phyloP scores from a whole-genome alignment of 345 rosid genomes.

The Salix arbutifolia region DNA sequence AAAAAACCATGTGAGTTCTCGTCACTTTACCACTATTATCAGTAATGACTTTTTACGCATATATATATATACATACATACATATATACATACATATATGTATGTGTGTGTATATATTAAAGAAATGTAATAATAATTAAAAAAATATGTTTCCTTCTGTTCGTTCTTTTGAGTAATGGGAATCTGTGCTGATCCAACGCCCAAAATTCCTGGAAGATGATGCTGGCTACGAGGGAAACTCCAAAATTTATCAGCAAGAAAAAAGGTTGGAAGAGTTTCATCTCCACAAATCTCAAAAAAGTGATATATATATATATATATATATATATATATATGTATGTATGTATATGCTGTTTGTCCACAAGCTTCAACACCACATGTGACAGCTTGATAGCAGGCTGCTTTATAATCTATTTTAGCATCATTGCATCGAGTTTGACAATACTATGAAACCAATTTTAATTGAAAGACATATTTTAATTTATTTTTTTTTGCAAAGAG shows the following conservation, averaged over 20 bases:
- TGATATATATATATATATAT: background rate
- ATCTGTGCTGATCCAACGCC: conserved; percentile 23
- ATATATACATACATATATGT: fast-evolving
- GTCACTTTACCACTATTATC: too few species aligned
- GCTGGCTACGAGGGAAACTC: background rate
- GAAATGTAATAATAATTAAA: too few species aligned
- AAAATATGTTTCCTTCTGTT: background rate
- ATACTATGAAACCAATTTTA: background rate
- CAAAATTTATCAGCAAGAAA: background rate
- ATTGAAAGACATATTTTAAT: background rate
- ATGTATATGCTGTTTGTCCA: conserved; percentile 6
- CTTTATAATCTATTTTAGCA: background rate
- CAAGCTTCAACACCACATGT: conserved; percentile 12
- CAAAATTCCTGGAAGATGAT: conserved; percentile 9
- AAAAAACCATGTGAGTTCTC: too few species aligned
- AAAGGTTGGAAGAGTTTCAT: background rate
- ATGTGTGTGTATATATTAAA: too few species aligned
- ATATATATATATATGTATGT: too few species aligned
- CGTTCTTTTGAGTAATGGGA: conserved; percentile 4
- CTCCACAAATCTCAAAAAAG: conserved; percentile 15
- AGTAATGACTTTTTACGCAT: too few species aligned
- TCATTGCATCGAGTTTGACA: background rate
- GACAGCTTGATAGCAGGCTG: conserved; percentile 1
- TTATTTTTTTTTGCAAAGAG: background rate
- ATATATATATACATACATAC: too few species aligned